phyloP scores from a whole-genome alignment of 1,284 basidiomycete genomes.

The Mycosarcoma mackinlayi region DNA sequence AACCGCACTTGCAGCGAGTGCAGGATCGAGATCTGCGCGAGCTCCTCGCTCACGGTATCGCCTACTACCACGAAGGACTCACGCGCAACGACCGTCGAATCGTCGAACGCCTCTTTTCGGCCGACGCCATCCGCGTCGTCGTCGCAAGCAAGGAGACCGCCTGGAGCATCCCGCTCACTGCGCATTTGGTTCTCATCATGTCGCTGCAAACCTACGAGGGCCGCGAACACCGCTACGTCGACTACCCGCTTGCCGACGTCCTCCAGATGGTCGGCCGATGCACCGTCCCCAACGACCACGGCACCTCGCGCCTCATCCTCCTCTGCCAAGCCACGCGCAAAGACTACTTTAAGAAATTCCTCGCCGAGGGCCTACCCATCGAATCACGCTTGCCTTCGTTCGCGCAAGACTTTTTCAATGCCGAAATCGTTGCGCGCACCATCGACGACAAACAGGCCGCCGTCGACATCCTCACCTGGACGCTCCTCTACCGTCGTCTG shows the following conservation, averaged over 20 bases:
- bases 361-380: slow-evolving; percentile 95
- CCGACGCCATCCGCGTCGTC: slow-evolving; percentile 92
- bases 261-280: slow-evolving; percentile 99
- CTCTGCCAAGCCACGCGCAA: slow-evolving; percentile 96
- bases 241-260: slow-evolving; percentile 97
- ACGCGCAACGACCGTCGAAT: slow-evolving; percentile 91
- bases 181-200: slow-evolving; percentile 99
- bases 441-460: slow-evolving; percentile 76
- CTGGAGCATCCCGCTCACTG: slow-evolving; percentile 91
- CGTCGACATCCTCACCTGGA: slow-evolving; percentile 88
- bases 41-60: slow-evolving; percentile 88
- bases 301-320: slow-evolving; percentile 85
- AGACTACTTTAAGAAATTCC: slow-evolving; percentile 98
- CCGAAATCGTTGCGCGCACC: slow-evolving; percentile 97
- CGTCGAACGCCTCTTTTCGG: slow-evolving; percentile 90
- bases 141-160: slow-evolving; percentile 95
- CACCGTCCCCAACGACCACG: slow-evolving; percentile 77
- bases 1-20: slow-evolving; percentile 87
- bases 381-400: slow-evolving; percentile 75
- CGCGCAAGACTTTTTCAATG: slow-evolving; percentile 96
- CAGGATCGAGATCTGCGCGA: slow-evolving; percentile 82
- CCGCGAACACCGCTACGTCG: slow-evolving; percentile 79
- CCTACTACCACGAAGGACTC: slow-evolving; percentile 94
- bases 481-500: slow-evolving; percentile 95
- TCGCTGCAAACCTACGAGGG: slow-evolving; percentile 91